Percentiles rank a stretch among this genome's conserved stretches.
These are phyloP conservation scores for Penicillium egyptiacum DNA, from an alignment of 495 filamentous ascomycete genomes.

Conservation along the genomic window DNA sequence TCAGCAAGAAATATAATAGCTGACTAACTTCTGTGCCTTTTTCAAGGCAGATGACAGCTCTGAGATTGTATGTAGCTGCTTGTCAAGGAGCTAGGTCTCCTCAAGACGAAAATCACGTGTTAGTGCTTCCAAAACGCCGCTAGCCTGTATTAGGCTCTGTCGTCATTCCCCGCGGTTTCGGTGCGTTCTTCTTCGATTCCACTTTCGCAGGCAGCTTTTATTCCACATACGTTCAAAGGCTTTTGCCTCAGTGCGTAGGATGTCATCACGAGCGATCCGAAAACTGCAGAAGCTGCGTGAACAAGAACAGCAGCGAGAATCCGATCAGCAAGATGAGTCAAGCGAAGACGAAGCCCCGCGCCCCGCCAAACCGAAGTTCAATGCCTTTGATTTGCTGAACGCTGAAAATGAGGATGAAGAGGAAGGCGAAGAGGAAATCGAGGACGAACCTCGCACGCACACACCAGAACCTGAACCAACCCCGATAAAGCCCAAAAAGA, in stretches of 20 bases:
- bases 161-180: conserved; percentile 45
- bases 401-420: conserved; percentile 62
- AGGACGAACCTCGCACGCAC: conserved; percentile 32
- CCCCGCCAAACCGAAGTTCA: conserved; percentile 44
- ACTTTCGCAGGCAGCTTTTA: background rate
- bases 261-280: conserved; percentile 80
- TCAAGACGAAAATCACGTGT: conserved; percentile 27
- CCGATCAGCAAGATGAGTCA: conserved; percentile 51
- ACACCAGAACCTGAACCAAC: conserved; percentile 18
- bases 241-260: conserved; percentile 30
- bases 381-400: conserved; percentile 54
- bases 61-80: conserved; percentile 7
- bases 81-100: conserved; percentile 17
- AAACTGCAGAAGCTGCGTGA: conserved; percentile 68
- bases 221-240: background rate
- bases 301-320: conserved; percentile 59
- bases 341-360: conserved; percentile 47
- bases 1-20: conserved; percentile 1
- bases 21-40: conserved; percentile 10
- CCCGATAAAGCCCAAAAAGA: conserved; percentile 39
- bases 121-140: conserved; percentile 14
- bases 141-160: conserved; percentile 34
- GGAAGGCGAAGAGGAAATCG: conserved; percentile 37
- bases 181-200: conserved; percentile 3
- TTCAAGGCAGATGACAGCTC: conserved; percentile 12